Conservation (phyloP, 2,329 filamentous ascomycete genomes). For the Diaporthe longicolla region DNA sequence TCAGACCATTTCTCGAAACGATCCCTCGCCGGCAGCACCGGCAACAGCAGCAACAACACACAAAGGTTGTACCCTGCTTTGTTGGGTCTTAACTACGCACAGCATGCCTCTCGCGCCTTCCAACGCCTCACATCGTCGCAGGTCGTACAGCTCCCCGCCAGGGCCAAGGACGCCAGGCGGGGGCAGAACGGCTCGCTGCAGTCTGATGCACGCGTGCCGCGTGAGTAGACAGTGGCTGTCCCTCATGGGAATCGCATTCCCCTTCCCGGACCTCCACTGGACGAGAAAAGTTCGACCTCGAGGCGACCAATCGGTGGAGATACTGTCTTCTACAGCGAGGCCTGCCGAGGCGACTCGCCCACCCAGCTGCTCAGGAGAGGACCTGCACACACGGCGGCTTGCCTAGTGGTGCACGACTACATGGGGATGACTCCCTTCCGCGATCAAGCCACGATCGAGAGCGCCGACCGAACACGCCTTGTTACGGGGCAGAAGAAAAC, state of each 20-base stretch:
- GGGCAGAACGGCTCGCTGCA: background rate
- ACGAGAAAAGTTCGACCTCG: background rate
- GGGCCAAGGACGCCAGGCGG: background rate
- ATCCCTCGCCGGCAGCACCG: background rate
- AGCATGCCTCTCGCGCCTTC: background rate
- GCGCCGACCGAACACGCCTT: background rate
- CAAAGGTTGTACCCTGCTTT: background rate
- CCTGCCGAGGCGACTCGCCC: background rate
- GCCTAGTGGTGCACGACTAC: background rate
- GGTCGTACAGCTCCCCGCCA: background rate
- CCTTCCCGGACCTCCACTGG: background rate
- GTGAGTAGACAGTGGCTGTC: background rate
- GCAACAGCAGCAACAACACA: background rate
- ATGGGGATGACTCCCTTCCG: background rate
- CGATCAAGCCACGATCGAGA: background rate
- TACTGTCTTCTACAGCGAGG: background rate
- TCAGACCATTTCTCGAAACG: background rate
- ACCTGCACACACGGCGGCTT: background rate
- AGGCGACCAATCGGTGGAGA: background rate
- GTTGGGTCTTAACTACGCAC: background rate
- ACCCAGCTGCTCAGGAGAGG: background rate
- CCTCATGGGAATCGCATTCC: background rate
- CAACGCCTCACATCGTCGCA: background rate
- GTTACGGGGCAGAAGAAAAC: background rate
- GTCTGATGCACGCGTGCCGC: slow-evolving; percentile 6